Conservation (phyloP, 768 basidiomycete species). For the Gloeophyllum trabeum region DNA sequence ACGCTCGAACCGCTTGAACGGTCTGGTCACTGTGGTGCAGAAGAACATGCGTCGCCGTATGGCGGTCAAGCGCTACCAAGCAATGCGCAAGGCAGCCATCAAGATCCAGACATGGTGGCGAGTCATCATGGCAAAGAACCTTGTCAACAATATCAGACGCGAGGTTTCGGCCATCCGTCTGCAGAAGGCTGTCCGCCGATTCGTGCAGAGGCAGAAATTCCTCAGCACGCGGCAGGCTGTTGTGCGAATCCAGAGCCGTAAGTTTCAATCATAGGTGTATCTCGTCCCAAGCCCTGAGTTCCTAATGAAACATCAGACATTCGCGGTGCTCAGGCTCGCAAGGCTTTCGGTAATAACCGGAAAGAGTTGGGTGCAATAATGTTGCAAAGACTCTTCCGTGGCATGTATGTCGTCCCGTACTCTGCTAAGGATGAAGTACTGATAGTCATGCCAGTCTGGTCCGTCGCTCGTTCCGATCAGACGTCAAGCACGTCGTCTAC, state of each 20-base stretch:
- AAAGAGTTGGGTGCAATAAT: constrained; percentile 50
- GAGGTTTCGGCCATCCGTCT: constrained; percentile 68
- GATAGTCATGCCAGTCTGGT: constrained; percentile 27
- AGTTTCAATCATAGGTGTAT: constrained; percentile 22
- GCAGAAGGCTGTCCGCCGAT: constrained; percentile 64
- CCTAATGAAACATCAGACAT: constrained; percentile 32
- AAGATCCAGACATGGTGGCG: constrained; percentile 94
- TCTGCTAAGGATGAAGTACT: not conserved
- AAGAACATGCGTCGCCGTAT: constrained; percentile 90
- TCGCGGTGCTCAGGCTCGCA: constrained; percentile 66
- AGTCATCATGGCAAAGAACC: constrained; percentile 62
- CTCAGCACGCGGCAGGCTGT: constrained; percentile 49
- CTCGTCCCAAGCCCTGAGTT: constrained; percentile 4
- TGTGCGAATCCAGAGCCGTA: constrained; percentile 76
- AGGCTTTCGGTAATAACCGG: constrained; percentile 42
- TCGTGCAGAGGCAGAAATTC: constrained; percentile 64
- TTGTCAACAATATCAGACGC: constrained; percentile 61
- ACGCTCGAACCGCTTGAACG: constrained; percentile 78
- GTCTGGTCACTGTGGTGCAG: constrained; percentile 90
- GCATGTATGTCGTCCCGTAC: constrained; percentile 49
- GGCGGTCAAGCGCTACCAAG: constrained; percentile 71
- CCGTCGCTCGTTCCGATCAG: constrained; percentile 40
- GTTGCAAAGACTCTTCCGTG: constrained; percentile 79
- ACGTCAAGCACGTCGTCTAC: constrained; percentile 67
- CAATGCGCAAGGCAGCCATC: constrained; percentile 63